phyloP scores from a whole-genome alignment of 345 rosid species.

The Eucalyptus fibrosa region DNA sequence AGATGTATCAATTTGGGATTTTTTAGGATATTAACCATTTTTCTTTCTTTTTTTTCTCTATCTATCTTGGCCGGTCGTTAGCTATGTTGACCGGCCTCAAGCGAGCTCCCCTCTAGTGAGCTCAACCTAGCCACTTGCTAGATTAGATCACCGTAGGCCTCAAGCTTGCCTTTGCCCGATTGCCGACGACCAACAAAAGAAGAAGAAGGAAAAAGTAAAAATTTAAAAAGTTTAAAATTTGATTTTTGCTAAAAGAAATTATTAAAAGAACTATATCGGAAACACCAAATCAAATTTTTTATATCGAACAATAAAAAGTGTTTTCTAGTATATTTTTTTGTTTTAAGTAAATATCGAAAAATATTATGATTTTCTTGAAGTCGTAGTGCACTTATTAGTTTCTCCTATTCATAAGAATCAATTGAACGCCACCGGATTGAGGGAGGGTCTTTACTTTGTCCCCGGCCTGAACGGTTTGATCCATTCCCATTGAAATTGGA shows the following conservation, averaged over 20 bases:
- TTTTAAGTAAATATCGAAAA: fast-evolving
- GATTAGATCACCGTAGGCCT: fast-evolving
- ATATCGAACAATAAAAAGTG: fast-evolving
- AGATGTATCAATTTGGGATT: too few relatives aligned
- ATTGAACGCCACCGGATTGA: neutral
- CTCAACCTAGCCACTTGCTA: too few relatives aligned
- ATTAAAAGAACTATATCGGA: fast-evolving
- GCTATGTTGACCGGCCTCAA: fast-evolving
- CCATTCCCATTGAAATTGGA: neutral
- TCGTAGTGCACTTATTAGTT: fast-evolving
- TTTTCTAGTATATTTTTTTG: too few relatives aligned
- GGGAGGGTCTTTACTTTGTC: neutral
- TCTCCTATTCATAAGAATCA: neutral
- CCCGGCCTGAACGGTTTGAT: neutral
- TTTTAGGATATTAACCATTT: too few relatives aligned
- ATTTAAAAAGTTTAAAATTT: too few relatives aligned
- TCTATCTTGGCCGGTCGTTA: fast-evolving
- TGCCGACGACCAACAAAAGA: fast-evolving
- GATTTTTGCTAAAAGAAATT: too few relatives aligned
- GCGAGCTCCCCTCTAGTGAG: too few relatives aligned
- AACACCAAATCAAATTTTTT: fast-evolving
- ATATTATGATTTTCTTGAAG: too few relatives aligned
- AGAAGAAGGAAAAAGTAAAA: too few relatives aligned
- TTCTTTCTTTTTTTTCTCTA: too few relatives aligned
- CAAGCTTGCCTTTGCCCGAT: too few relatives aligned